Percentiles rank a stretch among this genome's conserved stretches.
Conservation (phyloP, 345 rosid species). For the Ceriops zippeliana region DNA sequence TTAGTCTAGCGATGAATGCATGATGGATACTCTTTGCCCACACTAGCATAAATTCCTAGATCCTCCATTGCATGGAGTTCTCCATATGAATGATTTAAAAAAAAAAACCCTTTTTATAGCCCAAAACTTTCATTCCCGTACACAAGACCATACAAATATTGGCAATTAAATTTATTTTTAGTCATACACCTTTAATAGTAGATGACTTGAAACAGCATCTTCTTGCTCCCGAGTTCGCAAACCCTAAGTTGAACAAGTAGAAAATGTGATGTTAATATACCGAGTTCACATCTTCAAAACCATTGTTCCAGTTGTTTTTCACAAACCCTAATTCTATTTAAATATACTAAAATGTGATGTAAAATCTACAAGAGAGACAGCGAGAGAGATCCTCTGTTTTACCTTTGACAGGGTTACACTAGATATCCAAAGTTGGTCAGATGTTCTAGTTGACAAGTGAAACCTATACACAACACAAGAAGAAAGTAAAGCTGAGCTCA, state of each 20-base stretch:
- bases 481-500: background rate
- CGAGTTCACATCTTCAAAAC: too few species aligned
- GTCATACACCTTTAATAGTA: conserved; percentile 61
- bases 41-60: too few species aligned
- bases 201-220: conserved; percentile 69
- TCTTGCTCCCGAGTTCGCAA: conserved; percentile 71
- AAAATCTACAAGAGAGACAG: too few species aligned
- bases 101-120: too few species aligned
- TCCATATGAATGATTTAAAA: too few species aligned
- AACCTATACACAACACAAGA: conserved; percentile 39
- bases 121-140: too few species aligned
- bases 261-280: too few species aligned
- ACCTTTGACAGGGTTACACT: conserved; percentile 76
- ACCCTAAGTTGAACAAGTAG: conserved; percentile 13
- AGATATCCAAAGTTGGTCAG: conserved; percentile 50
- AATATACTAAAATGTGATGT: too few species aligned
- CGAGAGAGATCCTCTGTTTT: background rate
- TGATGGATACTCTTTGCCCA: too few species aligned
- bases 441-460: conserved; percentile 70
- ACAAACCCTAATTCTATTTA: background rate
- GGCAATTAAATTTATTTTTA: background rate
- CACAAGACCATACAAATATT: background rate
- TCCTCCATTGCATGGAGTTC: too few species aligned
- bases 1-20: too few species aligned
- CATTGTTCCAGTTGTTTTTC: too few species aligned